These are phyloP conservation scores for Erigeron philadelphicus DNA, from an alignment of 140 eudicot species.

Conservation along the genomic window DNA sequence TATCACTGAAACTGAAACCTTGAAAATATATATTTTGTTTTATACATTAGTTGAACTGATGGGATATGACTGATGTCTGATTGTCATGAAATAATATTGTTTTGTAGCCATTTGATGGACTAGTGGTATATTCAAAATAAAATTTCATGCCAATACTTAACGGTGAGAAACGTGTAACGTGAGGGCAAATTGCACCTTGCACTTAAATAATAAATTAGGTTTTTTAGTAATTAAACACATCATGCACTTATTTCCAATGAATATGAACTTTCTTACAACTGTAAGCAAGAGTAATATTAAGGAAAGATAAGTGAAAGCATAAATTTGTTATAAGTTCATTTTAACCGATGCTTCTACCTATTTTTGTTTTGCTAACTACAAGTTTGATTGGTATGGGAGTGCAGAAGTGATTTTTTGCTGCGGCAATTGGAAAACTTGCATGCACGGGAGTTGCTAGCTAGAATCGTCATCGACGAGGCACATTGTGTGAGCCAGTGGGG, in stretches of 20 bases:
- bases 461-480: conserved; percentile 98
- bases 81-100: background rate
- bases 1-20: conserved; percentile 4
- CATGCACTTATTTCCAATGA: background rate
- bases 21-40: background rate
- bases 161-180: background rate
- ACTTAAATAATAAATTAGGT: background rate
- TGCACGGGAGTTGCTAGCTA: conserved; percentile 63
- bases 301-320: conserved; percentile 11
- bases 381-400: conserved; percentile 22
- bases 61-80: background rate
- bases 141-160: background rate
- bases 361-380: conserved; percentile 22
- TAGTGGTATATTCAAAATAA: background rate
- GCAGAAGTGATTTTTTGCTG: conserved; percentile 85
- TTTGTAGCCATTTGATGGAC: background rate
- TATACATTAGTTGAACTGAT: conserved; percentile 8
- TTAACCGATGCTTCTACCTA: conserved; percentile 8
- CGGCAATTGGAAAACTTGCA: conserved; percentile 73
- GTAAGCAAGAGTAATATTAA: conserved; percentile 13
- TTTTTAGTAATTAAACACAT: background rate
- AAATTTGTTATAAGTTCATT: conserved; percentile 2
- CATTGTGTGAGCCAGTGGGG: conserved; percentile 99
- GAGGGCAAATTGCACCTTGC: background rate
- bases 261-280: too few relatives aligned